Evolutionary conservation across 2,329 filamentous ascomycete genomes (phyloP).

Genomic region (Fusarium staphyleae): DNA sequence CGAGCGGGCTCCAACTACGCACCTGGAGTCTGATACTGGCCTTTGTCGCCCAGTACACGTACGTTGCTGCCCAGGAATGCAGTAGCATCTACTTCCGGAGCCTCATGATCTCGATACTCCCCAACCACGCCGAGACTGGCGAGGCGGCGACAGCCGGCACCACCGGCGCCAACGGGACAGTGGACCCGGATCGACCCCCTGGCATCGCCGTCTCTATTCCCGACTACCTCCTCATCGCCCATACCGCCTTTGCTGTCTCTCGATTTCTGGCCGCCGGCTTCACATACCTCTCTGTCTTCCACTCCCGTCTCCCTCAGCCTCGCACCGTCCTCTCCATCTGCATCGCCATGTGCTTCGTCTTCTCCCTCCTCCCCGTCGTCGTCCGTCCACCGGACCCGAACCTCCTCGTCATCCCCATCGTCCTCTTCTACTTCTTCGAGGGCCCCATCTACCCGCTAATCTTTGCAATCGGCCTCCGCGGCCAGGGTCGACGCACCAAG

Average conservation of each 20-base stretch:
- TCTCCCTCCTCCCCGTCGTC: slow-evolving; percentile 56
- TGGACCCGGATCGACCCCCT: slow-evolving; percentile 45
- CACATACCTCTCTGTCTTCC: slow-evolving; percentile 62
- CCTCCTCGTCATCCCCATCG: slow-evolving; percentile 64
- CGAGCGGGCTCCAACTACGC: slow-evolving; percentile 60
- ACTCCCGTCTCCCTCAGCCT: slow-evolving; percentile 65
- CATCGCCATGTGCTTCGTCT: slow-evolving; percentile 66
- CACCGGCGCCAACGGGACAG: slow-evolving; percentile 40
- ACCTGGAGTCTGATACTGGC: slow-evolving; percentile 71
- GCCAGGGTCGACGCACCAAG: slow-evolving; percentile 82
- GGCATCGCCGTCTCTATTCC: slow-evolving; percentile 62
- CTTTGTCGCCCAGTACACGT: slow-evolving; percentile 78
- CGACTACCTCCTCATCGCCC: slow-evolving; percentile 75
- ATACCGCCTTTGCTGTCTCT: slow-evolving; percentile 75
- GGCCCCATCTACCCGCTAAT: slow-evolving; percentile 84
- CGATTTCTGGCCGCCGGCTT: slow-evolving; percentile 73
- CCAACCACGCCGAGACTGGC: slow-evolving; percentile 35
- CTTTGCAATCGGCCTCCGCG: slow-evolving; percentile 79
- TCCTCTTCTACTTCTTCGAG: slow-evolving; percentile 80
- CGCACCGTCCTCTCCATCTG: slow-evolving; percentile 73
- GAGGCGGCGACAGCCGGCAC: slow-evolving; percentile 34
- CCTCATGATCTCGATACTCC: slow-evolving; percentile 55
- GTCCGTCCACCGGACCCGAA: slow-evolving; percentile 55
- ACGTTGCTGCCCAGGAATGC: slow-evolving; percentile 76
- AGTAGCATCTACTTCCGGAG: slow-evolving; percentile 66